Percentiles rank a stretch among this genome's conserved stretches.
Evolutionary conservation across 306 rosid genomes (phyloP).

Genomic region (Vigna trinervia): DNA sequence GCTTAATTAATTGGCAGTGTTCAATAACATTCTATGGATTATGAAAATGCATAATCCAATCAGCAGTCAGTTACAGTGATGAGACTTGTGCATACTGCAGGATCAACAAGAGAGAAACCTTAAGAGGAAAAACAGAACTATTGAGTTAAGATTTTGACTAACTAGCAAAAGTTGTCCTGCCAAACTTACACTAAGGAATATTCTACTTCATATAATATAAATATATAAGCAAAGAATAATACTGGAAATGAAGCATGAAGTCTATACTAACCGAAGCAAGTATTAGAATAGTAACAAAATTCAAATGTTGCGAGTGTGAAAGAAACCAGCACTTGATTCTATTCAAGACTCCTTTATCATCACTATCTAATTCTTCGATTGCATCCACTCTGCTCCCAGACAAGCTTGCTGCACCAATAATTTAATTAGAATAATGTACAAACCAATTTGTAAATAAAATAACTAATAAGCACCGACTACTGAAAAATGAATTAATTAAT

Average conservation of each 20-base stretch:
- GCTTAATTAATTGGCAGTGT: neutral
- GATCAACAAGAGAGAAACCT: slow-evolving; percentile 27
- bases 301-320: slow-evolving; percentile 84
- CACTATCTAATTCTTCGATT: slow-evolving; percentile 76
- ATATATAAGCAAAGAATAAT: slow-evolving; percentile 11
- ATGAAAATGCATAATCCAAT: slow-evolving; percentile 24
- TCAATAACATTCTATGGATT: neutral
- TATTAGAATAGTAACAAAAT: slow-evolving; percentile 76
- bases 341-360: slow-evolving; percentile 68
- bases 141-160: slow-evolving; percentile 6
- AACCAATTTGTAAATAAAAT: slow-evolving; percentile 30
- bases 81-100: neutral
- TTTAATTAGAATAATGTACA: slow-evolving; percentile 41
- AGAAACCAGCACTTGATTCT: slow-evolving; percentile 75
- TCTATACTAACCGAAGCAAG: slow-evolving; percentile 97
- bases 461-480: slow-evolving; percentile 21
- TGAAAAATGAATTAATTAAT: slow-evolving; percentile 6
- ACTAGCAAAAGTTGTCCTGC: neutral
- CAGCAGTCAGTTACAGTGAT: slow-evolving; percentile 9
- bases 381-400: slow-evolving; percentile 73
- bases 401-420: slow-evolving; percentile 63
- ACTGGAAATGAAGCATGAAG: slow-evolving; percentile 39
- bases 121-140: neutral
- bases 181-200: slow-evolving; percentile 8
- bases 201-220: slow-evolving; percentile 24